These are phyloP conservation scores for Tolypocladium sp. DNA, from an alignment of 2,329 filamentous ascomycete genomes.

Conservation along the genomic window DNA sequence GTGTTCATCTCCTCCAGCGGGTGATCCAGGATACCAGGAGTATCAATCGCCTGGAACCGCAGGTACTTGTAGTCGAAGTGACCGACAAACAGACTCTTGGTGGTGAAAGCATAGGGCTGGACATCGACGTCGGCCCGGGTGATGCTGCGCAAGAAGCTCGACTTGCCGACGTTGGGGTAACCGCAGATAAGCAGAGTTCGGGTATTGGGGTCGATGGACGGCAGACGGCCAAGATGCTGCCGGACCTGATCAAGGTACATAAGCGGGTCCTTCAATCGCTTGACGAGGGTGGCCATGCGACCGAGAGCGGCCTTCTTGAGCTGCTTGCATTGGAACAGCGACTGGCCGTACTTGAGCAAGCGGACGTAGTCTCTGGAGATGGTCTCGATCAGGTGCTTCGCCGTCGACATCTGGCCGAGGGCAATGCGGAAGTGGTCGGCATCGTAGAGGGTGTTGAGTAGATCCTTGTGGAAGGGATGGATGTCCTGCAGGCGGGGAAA, in stretches of 20 bases:
- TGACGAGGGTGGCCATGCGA: conserved; percentile 96
- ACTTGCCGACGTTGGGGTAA: conserved; percentile 97
- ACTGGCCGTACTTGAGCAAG: conserved; percentile 86
- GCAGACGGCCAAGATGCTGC: conserved; percentile 93
- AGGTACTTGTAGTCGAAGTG: conserved; percentile 87
- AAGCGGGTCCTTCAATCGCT: conserved; percentile 87
- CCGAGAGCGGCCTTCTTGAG: conserved; percentile 92
- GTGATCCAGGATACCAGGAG: conserved; percentile 95
- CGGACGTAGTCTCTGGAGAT: conserved; percentile 95
- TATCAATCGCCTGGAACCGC: conserved; percentile 74
- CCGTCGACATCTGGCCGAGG: conserved; percentile 89
- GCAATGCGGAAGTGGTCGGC: conserved; percentile 97
- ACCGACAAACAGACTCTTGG: conserved; percentile 92
- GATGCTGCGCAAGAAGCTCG: conserved; percentile 85
- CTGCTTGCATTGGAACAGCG: conserved; percentile 97
- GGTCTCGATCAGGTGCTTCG: conserved; percentile 93
- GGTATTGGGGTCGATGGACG: conserved; percentile 97
- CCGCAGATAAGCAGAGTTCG: conserved; percentile 93
- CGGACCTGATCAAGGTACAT: conserved; percentile 86
- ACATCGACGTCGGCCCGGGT: conserved; percentile 94
- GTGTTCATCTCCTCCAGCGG: conserved; percentile 99
- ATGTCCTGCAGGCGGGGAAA: conserved; percentile 92
- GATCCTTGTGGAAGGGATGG: conserved; percentile 79
- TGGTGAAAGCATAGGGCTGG: conserved; percentile 97
- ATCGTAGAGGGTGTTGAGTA: conserved; percentile 95